Base-by-base conservation (phyloP, 441 rosid species). In the Populus tomentosa region DNA sequence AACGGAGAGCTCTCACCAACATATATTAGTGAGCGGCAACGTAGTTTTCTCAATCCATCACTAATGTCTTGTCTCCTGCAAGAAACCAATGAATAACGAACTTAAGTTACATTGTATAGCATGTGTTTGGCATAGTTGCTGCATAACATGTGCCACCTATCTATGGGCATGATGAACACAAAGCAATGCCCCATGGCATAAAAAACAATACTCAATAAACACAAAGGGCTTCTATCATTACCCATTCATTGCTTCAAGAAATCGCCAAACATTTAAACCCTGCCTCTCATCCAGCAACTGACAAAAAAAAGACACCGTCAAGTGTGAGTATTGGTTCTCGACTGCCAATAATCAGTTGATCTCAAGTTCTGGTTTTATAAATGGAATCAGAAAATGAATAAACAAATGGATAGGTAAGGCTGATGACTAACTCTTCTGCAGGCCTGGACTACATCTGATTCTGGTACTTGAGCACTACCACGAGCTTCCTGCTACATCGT, bases 201-300 rank as follows among this genome's bases (percentile, higher is more conserved):
- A 42, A 75, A 74, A 66, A 66, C 23, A 65, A 42, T 11, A 13
- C 70, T 33, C 69, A 7, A 23, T 4, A 21, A 63, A 56, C 20
- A 40, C 67, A 70, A 62, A 14, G 14, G 35, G 35, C 6, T 70
- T 20, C 0, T 30, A 23, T 42, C 71, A 62, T 75, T 93, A 92
- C 99, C 89, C 84, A 38, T 89, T 93, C 69, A 94, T 88, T 79
- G 98, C 99, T 80, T 95, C 95, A 35, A 94, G 97, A 84, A 85
- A 92, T 71, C 85, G 88, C 89, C 90, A 89, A 20, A 95, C 90
- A 10, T 89, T 92, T 78, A 80, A 65, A 80, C 97, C 87, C 79
- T 91, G 95, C 85, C 95, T 91, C 83, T 94, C 99, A 70, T 89
- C 89, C 71, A 95, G 90, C 69, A 89, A 82, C 99, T 95, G 89